phyloP scores from a whole-genome alignment of 805 yeast species.

The Zygotorulaspora florentina region DNA sequence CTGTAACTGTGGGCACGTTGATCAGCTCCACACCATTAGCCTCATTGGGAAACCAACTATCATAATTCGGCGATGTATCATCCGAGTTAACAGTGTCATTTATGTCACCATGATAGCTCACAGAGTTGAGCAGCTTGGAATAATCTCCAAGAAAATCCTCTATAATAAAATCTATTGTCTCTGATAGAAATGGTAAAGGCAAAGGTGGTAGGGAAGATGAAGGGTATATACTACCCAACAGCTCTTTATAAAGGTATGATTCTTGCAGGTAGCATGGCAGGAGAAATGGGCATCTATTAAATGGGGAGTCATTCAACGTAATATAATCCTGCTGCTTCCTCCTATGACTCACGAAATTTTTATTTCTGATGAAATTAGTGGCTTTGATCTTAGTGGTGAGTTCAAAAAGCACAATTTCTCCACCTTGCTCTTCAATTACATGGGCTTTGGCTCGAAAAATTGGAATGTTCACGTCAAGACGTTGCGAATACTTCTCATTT shows the following conservation, averaged over 20 bases:
- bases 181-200: constrained; percentile 53
- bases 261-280: constrained; percentile 49
- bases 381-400: constrained; percentile 55
- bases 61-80: background rate
- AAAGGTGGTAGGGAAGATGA: constrained; percentile 61
- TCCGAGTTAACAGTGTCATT: background rate
- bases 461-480: constrained; percentile 50
- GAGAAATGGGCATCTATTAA: constrained; percentile 72
- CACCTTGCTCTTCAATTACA: constrained; percentile 15
- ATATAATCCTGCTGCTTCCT: constrained; percentile 62
- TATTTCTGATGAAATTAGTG: constrained; percentile 56
- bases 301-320: constrained; percentile 72
- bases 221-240: constrained; percentile 51
- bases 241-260: constrained; percentile 41
- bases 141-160: constrained; percentile 33
- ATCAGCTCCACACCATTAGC: background rate
- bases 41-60: background rate
- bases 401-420: constrained; percentile 34
- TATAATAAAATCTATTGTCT: constrained; percentile 43
- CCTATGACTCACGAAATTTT: constrained; percentile 44
- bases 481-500: constrained; percentile 56
- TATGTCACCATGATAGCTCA: background rate
- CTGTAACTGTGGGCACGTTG: background rate
- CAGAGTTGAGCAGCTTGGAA: background rate
- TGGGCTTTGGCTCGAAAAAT: constrained; percentile 34